Evolutionary conservation across 1,284 basidiomycete species (phyloP).

Genomic region (Leccinum fallax): DNA sequence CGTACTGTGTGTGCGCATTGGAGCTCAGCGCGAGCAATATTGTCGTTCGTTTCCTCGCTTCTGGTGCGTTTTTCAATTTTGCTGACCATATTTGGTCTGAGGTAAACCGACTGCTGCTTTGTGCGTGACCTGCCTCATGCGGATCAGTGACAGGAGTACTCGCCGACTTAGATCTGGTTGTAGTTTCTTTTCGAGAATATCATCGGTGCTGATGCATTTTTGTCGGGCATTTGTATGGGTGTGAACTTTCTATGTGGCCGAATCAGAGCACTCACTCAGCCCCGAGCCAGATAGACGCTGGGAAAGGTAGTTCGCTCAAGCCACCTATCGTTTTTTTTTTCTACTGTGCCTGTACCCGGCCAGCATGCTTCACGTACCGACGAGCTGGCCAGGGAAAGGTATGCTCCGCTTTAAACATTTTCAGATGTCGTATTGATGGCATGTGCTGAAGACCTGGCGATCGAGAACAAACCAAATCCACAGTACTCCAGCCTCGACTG

Average conservation of each 20-base stretch:
- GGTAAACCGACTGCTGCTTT: background rate
- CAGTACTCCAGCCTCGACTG: background rate
- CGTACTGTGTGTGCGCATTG: background rate
- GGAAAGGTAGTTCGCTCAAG: background rate
- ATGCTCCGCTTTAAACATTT: background rate
- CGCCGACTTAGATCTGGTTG: background rate
- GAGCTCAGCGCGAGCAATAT: background rate
- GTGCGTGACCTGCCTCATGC: background rate
- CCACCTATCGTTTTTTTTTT: background rate
- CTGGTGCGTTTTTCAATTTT: too few species aligned
- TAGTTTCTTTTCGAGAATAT: background rate
- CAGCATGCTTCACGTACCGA: slow-evolving; percentile 1
- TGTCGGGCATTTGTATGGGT: background rate
- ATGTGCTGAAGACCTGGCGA: background rate
- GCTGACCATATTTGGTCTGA: background rate
- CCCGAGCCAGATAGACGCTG: background rate
- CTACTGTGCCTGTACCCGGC: background rate
- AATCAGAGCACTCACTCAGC: background rate
- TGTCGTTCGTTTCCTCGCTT: background rate
- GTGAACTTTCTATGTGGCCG: background rate
- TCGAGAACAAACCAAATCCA: background rate
- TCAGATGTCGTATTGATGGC: background rate
- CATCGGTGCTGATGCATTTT: background rate
- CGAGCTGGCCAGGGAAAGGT: slow-evolving; percentile 7
- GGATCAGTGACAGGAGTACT: background rate